phyloP scores from a whole-genome alignment of 2,329 filamentous ascomycete species.

The Clonostachys solani region DNA sequence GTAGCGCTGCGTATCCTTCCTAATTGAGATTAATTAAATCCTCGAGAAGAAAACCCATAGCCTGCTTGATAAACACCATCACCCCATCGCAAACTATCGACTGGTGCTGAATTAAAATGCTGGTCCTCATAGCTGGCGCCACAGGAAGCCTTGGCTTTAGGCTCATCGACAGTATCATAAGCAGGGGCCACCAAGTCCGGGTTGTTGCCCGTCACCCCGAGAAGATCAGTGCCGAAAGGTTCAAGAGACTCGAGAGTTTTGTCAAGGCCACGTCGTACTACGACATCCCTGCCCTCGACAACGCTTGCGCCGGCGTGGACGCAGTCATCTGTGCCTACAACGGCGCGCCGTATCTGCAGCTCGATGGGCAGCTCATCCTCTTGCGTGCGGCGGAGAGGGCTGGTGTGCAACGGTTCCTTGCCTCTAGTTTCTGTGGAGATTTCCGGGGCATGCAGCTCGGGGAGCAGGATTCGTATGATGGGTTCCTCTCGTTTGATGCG shows the following conservation, averaged over 20 bases:
- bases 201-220: constrained; percentile 21
- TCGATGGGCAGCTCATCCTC: constrained; percentile 27
- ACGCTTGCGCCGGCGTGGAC: constrained; percentile 23
- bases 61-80: too few relatives aligned
- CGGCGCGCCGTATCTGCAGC: constrained; percentile 8
- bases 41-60: too few relatives aligned
- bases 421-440: constrained; percentile 22
- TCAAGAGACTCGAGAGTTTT: constrained; percentile 16
- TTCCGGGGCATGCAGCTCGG: constrained; percentile 19
- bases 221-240: constrained; percentile 12
- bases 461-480: constrained; percentile 23
- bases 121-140: constrained; percentile 27
- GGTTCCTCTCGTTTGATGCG: constrained; percentile 20
- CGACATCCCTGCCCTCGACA: constrained; percentile 22
- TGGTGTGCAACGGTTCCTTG: constrained; percentile 19
- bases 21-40: too few relatives aligned
- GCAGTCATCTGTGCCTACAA: constrained; percentile 25
- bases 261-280: constrained; percentile 14
- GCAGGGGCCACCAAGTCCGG: constrained; percentile 23
- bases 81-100: too few relatives aligned
- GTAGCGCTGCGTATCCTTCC: too few relatives aligned
- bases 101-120: constrained; percentile 13
- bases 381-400: constrained; percentile 27
- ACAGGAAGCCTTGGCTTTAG: constrained; percentile 26
- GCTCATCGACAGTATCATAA: constrained; percentile 13